Base-by-base conservation (phyloP, 352 stramenopile species). In the Pythium brassicae region DNA sequence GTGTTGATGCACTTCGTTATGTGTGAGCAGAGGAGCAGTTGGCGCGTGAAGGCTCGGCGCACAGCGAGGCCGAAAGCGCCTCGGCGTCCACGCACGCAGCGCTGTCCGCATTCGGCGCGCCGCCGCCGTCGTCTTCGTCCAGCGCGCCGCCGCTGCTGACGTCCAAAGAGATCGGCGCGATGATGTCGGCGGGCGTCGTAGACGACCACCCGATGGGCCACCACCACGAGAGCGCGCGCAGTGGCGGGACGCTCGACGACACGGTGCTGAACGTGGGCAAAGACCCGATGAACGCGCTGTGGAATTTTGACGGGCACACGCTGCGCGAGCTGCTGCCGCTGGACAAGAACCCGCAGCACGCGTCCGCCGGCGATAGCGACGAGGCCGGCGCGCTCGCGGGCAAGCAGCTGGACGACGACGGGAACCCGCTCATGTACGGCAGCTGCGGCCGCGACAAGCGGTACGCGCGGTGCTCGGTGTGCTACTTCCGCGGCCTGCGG, bases 401-500 rank as follows among this genome's bases (percentile, higher is more conserved):
- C 1, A 62, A 68, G 8, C 47, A 68, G 9, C 44, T 78, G 12
- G 79, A 89, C 23, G 52, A 69, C 3, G 65, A 87, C 39, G 79
- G 77, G 14, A 64, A 76, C 32, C 65, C 69, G 0, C 55, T 89
- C 5, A 60, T 89, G 29, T 84, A 76, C 61, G 76, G 79, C 22
- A 87, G 75, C 42, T 87, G 79, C 53, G 79, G 79, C 6, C 74
- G 79, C 27, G 75, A 86, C 47, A 89, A 89, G 46, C 71, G 74
- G 40, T 89, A 89, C 55, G 76, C 73, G 51, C 72, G 79, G 34
- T 89, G 79, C 53, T 83, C 76, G 1, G 79, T 89, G 49, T 89
- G 79, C 63, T 89, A 87, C 61, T 89, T 86, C 50, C 74, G 79
- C 46, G 79, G 76, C 6, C 59, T 81, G 40, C 72, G 79, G 17